Evolutionary conservation across 306 rosid species (phyloP).

Genomic region (Dalbergia cultrata): DNA sequence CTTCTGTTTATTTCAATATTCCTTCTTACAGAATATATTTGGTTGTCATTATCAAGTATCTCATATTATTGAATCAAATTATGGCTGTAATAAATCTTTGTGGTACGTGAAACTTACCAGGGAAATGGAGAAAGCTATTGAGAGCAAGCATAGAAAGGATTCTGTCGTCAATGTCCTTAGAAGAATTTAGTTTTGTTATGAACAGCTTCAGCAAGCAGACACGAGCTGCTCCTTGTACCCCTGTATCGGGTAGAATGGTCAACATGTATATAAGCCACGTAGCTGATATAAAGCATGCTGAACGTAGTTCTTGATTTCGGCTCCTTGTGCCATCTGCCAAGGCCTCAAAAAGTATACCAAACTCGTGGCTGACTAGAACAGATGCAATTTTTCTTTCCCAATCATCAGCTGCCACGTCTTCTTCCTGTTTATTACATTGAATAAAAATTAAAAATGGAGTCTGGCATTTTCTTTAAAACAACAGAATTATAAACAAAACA

Average conservation of each 20-base stretch:
- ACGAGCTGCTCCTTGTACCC: slow-evolving; percentile 81
- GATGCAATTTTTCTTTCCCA: slow-evolving; percentile 93
- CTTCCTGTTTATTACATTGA: slow-evolving; percentile 65
- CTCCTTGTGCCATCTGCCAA: slow-evolving; percentile 89
- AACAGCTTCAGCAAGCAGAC: slow-evolving; percentile 77
- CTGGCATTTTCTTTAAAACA: background rate
- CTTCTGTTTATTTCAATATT: background rate
- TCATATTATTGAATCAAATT: slow-evolving; percentile 6
- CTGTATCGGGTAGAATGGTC: slow-evolving; percentile 83
- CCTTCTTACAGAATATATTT: slow-evolving; percentile 17
- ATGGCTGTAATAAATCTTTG: slow-evolving; percentile 16
- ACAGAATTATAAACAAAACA: background rate
- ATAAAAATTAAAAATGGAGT: slow-evolving; percentile 6
- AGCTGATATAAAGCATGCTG: slow-evolving; percentile 80
- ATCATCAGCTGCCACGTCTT: slow-evolving; percentile 74
- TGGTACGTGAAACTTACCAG: slow-evolving; percentile 63
- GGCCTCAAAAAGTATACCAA: slow-evolving; percentile 87
- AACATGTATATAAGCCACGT: slow-evolving; percentile 90
- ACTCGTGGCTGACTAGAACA: slow-evolving; percentile 84
- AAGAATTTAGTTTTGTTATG: slow-evolving; percentile 70
- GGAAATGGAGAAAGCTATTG: slow-evolving; percentile 71
- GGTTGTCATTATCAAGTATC: background rate
- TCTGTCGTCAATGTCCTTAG: slow-evolving; percentile 74
- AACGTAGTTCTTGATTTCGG: slow-evolving; percentile 63
- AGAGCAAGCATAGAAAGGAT: slow-evolving; percentile 86